Evolutionary conservation across 139 green algal genomes (phyloP).

Genomic region (Coelastrella sp.): DNA sequence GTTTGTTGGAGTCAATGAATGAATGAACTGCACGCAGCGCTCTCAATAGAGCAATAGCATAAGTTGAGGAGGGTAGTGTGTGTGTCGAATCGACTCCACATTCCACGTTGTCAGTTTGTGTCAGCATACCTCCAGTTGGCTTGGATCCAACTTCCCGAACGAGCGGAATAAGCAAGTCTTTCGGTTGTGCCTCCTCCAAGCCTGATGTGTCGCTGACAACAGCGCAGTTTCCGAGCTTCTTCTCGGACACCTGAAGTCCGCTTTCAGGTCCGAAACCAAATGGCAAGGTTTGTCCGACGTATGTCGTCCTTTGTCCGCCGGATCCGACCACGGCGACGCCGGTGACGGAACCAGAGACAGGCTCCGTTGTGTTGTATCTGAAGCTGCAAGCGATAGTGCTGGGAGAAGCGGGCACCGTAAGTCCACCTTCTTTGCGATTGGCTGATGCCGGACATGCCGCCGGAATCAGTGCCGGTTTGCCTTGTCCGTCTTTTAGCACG

Average conservation of each 20-base stretch:
- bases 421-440: background rate
- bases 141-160: background rate
- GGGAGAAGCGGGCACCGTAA: background rate
- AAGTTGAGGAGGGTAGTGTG: too few relatives aligned
- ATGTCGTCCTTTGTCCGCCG: background rate
- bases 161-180: background rate
- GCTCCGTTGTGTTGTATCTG: constrained; percentile 10
- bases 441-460: background rate
- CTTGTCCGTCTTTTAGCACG: background rate
- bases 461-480: background rate
- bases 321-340: background rate
- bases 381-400: background rate
- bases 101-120: too few relatives aligned
- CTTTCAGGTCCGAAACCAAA: background rate
- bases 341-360: background rate
- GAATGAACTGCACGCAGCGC: too few relatives aligned
- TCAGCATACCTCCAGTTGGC: background rate
- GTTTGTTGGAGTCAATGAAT: too few relatives aligned
- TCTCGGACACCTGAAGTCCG: background rate
- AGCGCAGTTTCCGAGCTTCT: constrained; percentile 14
- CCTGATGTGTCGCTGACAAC: background rate
- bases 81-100: too few relatives aligned
- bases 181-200: background rate
- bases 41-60: too few relatives aligned
- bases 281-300: background rate